Evolutionary conservation across 202 grass and related monocot genomes (phyloP), one percentile per base, ranked within the genome.

Genomic region (Eragrostis tef): DNA sequence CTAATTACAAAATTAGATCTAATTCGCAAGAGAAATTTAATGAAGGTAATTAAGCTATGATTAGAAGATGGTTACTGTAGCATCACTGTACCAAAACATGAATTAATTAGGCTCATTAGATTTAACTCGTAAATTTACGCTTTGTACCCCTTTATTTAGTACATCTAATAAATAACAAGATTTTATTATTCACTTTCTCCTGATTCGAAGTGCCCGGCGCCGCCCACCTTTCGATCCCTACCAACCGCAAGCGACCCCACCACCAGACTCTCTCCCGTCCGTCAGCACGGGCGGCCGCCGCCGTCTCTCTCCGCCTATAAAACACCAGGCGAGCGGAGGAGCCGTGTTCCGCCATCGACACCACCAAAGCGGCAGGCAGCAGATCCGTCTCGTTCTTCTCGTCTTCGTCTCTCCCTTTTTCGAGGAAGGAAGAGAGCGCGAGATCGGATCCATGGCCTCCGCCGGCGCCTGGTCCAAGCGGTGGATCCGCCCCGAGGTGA

Each of bases 381-480:
- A 58, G 54, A 60, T 26, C 21, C 57, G 22, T 58, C 47, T 3
- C 17, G 9, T 21, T 22, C 20, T 10, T 24, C 20, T 12, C 57
- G 57, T 25, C 57, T 27, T 11, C 57, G 22, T 26, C 57, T 7
- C 0, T 54, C 17, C 4, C 1, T 20, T 17, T 60, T 10, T 9
- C 21, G 26, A 57, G 7, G 7, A 11, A 58, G 10, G 10, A 24
- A 22, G 11, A 6, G 21, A 39, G 34, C 34, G 34, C 34, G 26
- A 47, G 26, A 27, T 9, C 45, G 17, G 65, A 27, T 24, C 26
- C 4, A 77, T 57, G 14, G 61, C 69, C 9, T 81, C 78, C 6
- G 59, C 81, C 31, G 81, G 51, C n/a, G 54, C 63, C 1, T 88
- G 81, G 87, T 39, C 75, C 6, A 85, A 81, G 82, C 24, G 82